Percentiles rank a stretch among this genome's conserved stretches.
phyloP scores from a whole-genome alignment of 2,329 filamentous ascomycete species.

The Sclerotinia minor region DNA sequence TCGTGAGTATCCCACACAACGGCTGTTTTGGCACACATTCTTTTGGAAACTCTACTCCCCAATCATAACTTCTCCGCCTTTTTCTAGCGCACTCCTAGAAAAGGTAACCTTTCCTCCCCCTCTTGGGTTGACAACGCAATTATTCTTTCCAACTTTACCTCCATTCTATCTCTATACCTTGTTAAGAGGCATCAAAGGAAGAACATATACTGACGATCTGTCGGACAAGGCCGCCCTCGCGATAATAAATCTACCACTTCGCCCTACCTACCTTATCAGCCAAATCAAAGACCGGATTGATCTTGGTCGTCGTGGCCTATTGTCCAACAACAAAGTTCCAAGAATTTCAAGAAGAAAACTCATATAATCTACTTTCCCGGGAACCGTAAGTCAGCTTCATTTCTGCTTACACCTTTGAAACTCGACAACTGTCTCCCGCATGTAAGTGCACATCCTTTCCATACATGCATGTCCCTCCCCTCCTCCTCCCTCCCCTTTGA shows the following conservation, averaged over 20 bases:
- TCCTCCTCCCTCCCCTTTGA: too few species aligned
- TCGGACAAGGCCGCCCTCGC: slow-evolving; percentile 19
- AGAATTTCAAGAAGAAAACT: not conserved
- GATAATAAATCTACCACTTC: slow-evolving; percentile 19
- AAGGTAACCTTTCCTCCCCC: slow-evolving; percentile 27
- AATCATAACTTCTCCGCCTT: slow-evolving; percentile 25
- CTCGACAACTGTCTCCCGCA: slow-evolving; percentile 28
- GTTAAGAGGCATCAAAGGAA: slow-evolving; percentile 11
- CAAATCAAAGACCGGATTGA: slow-evolving; percentile 12
- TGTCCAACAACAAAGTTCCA: slow-evolving; percentile 3
- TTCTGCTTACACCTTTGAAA: slow-evolving; percentile 9
- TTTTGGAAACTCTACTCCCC: slow-evolving; percentile 3
- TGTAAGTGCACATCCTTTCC: slow-evolving; percentile 33
- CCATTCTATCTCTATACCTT: not conserved
- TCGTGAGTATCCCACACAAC: slow-evolving; percentile 32
- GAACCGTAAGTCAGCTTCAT: not conserved
- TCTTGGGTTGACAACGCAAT: slow-evolving; percentile 25
- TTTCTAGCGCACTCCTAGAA: slow-evolving; percentile 29
- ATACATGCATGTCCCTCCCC: slow-evolving; percentile 23
- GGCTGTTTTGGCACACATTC: slow-evolving; percentile 28
- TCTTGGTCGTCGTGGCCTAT: slow-evolving; percentile 10
- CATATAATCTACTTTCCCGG: not conserved
- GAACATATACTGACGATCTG: slow-evolving; percentile 8
- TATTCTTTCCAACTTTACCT: not conserved
- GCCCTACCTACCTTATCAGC: slow-evolving; percentile 12